Conservation (phyloP, 2,329 filamentous ascomycete species). For the Talaromyces islandicus region DNA sequence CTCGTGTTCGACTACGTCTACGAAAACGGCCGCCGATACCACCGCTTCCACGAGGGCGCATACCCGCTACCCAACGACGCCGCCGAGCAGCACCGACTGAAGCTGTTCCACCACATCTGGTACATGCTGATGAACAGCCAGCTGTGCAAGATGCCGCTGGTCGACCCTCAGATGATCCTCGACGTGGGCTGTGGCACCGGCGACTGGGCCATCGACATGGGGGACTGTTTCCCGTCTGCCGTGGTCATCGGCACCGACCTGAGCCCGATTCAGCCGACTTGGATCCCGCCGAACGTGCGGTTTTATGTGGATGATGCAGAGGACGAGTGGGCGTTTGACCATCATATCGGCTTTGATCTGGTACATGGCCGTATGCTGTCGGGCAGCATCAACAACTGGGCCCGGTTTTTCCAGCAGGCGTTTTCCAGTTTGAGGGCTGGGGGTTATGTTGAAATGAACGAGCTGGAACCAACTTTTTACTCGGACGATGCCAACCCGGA, state of each 20-base stretch:
- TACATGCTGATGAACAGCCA: constrained; percentile 18
- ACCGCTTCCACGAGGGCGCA: constrained; percentile 19
- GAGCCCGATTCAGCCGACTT: constrained; percentile 33
- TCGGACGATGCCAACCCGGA: constrained; percentile 16
- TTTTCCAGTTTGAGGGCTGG: constrained; percentile 22
- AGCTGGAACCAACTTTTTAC: constrained; percentile 18
- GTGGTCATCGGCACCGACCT: constrained; percentile 32
- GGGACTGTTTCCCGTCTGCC: constrained; percentile 23
- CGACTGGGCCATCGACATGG: constrained; percentile 37
- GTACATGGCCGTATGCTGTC: constrained; percentile 25
- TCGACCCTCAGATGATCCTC: constrained; percentile 24
- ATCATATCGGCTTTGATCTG: constrained; percentile 20
- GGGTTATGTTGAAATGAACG: constrained; percentile 24
- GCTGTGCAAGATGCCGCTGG: constrained; percentile 19
- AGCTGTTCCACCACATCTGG: constrained; percentile 21
- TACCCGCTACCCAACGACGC: constrained; percentile 29
- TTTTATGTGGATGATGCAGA: constrained; percentile 29
- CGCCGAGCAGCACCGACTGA: constrained; percentile 26
- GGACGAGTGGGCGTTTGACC: constrained; percentile 19
- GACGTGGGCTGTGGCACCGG: constrained; percentile 40
- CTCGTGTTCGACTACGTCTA: constrained; percentile 31
- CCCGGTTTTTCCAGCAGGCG: constrained; percentile 15
- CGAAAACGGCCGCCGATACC: constrained; percentile 35
- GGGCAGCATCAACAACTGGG: constrained; percentile 19
- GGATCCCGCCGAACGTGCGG: constrained; percentile 25